Base-by-base conservation (phyloP, 2,329 filamentous ascomycete species). In the Fusarium anguioides region DNA sequence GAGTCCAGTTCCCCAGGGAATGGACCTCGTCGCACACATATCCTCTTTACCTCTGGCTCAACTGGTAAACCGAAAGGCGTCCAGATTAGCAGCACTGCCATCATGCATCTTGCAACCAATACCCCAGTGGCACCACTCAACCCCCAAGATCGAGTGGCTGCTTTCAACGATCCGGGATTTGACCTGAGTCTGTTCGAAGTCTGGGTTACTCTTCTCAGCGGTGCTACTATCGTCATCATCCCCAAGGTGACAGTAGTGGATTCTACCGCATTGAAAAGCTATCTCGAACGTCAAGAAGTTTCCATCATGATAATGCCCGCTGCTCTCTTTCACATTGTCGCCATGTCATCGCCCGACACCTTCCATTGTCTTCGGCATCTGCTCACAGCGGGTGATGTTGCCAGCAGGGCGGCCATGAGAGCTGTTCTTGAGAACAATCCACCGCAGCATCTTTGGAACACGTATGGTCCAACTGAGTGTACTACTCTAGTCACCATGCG, bases 371-470 rank as follows among this genome's bases (percentile, higher is more conserved):
- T 53, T 23, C 11, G 41, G 1, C 50, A 53, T 29, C 15, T 47
- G 0, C 50, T 53, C 31, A 47, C 41, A 8, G 50, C 41, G 15
- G 41, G 41, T 5, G 50, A 53, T 23, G 50, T 53, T 37, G 41
- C 50, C 23, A 47, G 23, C 8, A 53, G 23, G 41, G 10, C 8
- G 1, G 50, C 50, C 41, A 53, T 53, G 31, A 29, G 41, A 2
- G 9, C 12, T 9, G 50, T 53, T 20, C 41, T 53, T 24, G 41
- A 53, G 18, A 6, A 47, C 31, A 47, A 6, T 18, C 29, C 50
- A 8, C 50, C 41, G 5, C 31, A 37, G 15, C 41, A 37, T 37
- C 50, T 53, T 29, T 53, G 50, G 50, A 53, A 53, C 41, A 53
- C 50, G 3, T 53, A 47, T 29, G 50, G 50, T 11, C 50, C 50